Evolutionary conservation across 805 yeast genomes (phyloP).

Genomic region (Nakazawaea wyomingensis): DNA sequence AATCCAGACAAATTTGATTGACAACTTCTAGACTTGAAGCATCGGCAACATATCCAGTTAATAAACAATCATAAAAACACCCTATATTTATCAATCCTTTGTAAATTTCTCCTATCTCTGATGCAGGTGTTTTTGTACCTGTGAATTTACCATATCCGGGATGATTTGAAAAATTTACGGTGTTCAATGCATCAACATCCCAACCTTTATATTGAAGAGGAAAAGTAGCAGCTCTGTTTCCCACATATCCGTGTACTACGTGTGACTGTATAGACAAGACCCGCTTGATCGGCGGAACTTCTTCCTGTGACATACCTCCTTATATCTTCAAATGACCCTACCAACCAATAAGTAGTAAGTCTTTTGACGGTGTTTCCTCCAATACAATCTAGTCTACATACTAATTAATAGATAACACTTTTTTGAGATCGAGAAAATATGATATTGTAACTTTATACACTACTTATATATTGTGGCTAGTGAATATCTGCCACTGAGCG

Average conservation of each 20-base stretch:
- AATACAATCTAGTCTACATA: too few species aligned
- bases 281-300: too few species aligned
- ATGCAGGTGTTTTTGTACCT: conserved; percentile 49
- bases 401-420: too few species aligned
- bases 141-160: conserved; percentile 75
- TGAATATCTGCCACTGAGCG: too few species aligned
- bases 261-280: conserved; percentile 74
- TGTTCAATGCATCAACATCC: conserved; percentile 89
- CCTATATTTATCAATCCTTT: conserved; percentile 50
- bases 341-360: too few species aligned
- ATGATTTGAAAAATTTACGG: conserved; percentile 87
- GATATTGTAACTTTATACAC: too few species aligned
- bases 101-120: conserved; percentile 43
- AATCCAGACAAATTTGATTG: conserved; percentile 32
- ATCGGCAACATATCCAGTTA: conserved; percentile 79
- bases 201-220: conserved; percentile 84
- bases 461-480: too few species aligned
- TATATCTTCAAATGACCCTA: too few species aligned
- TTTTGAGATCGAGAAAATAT: too few species aligned
- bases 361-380: too few species aligned
- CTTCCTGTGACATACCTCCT: too few species aligned
- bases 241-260: conserved; percentile 94
- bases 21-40: conserved; percentile 50
- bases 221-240: conserved; percentile 85
- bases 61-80: conserved; percentile 53